These are phyloP conservation scores for Poterioochromonas sp. DNA, from an alignment of 352 stramenopile genomes.

Conservation along the genomic window DNA sequence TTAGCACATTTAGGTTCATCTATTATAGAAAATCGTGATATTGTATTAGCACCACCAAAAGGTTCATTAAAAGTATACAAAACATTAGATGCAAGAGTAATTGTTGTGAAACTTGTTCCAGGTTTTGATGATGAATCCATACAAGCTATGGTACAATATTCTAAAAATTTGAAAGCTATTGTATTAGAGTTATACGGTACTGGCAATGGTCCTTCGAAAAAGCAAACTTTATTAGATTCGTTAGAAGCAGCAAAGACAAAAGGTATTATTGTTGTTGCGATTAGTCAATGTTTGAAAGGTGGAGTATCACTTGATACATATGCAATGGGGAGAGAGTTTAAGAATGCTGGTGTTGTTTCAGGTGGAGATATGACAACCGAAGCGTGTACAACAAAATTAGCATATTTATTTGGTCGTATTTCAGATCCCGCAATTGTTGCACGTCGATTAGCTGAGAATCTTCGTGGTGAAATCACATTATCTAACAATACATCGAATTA, in stretches of 20 bases:
- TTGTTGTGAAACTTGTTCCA: slow-evolving; percentile 44
- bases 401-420: slow-evolving; percentile 80
- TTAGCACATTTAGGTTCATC: slow-evolving; percentile 83
- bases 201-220: slow-evolving; percentile 78
- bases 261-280: slow-evolving; percentile 77
- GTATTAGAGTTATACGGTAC: slow-evolving; percentile 91
- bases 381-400: slow-evolving; percentile 79
- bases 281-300: slow-evolving; percentile 84
- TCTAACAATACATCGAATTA: background rate
- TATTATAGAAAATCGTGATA: slow-evolving; percentile 69
- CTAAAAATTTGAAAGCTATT: slow-evolving; percentile 52
- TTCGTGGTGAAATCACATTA: background rate
- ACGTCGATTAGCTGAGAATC: background rate
- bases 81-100: slow-evolving; percentile 40
- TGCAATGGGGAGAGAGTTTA: slow-evolving; percentile 72
- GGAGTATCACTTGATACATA: slow-evolving; percentile 81
- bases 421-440: background rate
- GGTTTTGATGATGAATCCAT: slow-evolving; percentile 56
- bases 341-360: slow-evolving; percentile 81
- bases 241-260: slow-evolving; percentile 62
- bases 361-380: slow-evolving; percentile 92
- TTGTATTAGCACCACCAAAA: slow-evolving; percentile 74
- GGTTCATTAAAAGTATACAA: slow-evolving; percentile 49
- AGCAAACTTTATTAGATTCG: slow-evolving; percentile 72
- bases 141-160: slow-evolving; percentile 46